Base-by-base conservation (phyloP, 1,139 yeast species). In the Sugiyamaella castrensis region DNA sequence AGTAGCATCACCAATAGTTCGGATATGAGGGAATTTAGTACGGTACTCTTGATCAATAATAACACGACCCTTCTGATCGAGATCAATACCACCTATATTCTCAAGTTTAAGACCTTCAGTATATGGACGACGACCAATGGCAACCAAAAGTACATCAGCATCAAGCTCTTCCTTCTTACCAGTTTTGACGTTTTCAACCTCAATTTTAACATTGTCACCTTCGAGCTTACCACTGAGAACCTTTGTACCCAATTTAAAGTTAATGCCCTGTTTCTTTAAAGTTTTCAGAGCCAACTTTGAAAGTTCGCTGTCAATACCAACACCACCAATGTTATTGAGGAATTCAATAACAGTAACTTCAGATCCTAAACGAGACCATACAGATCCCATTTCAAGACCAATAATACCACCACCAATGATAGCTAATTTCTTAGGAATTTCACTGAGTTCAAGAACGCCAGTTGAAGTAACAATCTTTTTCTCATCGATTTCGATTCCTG, bases 331-430 rank as follows among this genome's bases (percentile, higher is more conserved):
- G 57, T 94, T 80, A 63, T 78, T 77, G 72, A 84, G 88, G 81
- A 81, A 94, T 77, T 94, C 99, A 56, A 94, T 74, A 50, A 94
- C 85, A 46, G 98, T 91, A 56, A 94, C 98, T 74, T 92, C 91
- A 46, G 96, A 76, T 43, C 99, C 99, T 63, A 94, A 76, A 73
- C 98, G 83, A 52, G 94, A 75, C 85, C 95, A 94, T 44, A 94
- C 98, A 33, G 98, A 89, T 57, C 96, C 98, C 97, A 94, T 92
- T 76, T 94, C 99, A 62, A 94, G 81, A 67, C 99, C 99, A 69
- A 94, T 94, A 73, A 94, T 92, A 78, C 99, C 98, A 73, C 97
- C 99, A 70, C 99, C 99, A 64, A 94, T 92, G 72, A 94, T 82
- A 61, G 95, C 84, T 66, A 94, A 66, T 69, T 80, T 83, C 79